A percentile compares a stretch with the other conserved stretches of the same genome.
Evolutionary conservation across 305 asterid species (phyloP).

Genomic region (Fraxinus angustifolia): DNA sequence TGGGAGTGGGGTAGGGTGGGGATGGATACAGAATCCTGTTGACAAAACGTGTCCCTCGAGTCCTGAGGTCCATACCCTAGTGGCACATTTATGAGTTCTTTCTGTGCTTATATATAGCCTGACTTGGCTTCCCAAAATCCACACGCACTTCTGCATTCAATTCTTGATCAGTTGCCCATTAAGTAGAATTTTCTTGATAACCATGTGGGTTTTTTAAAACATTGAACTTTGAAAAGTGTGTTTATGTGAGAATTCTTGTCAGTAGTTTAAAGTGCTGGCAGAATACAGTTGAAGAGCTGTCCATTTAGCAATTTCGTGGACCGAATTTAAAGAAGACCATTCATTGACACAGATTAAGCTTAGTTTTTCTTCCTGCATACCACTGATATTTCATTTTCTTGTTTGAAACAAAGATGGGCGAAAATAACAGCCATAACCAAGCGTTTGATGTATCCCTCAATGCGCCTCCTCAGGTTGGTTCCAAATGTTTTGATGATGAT

Average conservation of each 20-base stretch:
- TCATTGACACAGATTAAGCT: constrained; percentile 14
- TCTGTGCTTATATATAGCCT: constrained; percentile 32
- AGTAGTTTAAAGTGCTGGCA: constrained; percentile 24
- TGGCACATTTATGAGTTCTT: neutral
- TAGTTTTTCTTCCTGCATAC: neutral
- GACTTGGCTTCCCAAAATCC: neutral
- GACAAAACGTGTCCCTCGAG: constrained; percentile 22
- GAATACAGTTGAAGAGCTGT: constrained; percentile 24
- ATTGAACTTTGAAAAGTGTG: constrained; percentile 33
- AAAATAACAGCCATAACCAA: constrained; percentile 28
- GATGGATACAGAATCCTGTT: constrained; percentile 4
- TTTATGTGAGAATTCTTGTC: constrained; percentile 16
- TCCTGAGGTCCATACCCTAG: neutral
- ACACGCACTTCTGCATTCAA: neutral
- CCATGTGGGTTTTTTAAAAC: neutral
- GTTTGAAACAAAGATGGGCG: constrained; percentile 48
- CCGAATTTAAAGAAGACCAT: constrained; percentile 3
- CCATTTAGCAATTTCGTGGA: neutral
- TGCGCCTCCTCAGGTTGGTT: constrained; percentile 43
- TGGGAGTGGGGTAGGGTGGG: neutral
- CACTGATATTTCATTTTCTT: neutral
- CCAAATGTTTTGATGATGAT: constrained; percentile 76
- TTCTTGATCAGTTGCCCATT: neutral
- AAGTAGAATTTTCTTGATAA: neutral
- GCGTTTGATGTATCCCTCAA: constrained; percentile 46